Percentiles rank a stretch among this genome's conserved stretches.
These are phyloP conservation scores for Amoebophrya sp. DNA, from an alignment of 169 alveolate species.

Conservation along the genomic window DNA sequence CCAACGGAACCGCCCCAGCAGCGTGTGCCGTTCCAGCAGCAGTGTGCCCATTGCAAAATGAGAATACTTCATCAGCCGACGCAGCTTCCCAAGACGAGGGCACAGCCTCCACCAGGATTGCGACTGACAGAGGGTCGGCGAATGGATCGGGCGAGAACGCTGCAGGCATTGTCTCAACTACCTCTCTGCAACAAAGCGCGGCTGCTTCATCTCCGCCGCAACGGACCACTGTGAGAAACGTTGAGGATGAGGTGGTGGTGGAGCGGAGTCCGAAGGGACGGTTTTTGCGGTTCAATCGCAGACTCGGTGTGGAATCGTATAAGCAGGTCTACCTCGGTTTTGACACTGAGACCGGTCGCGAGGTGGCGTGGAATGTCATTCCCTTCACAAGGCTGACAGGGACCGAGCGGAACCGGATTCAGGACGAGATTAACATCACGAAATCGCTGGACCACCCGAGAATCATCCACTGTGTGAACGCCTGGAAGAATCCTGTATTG, in stretches of 20 bases:
- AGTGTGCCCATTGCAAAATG: too few species aligned
- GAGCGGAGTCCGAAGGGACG: slow-evolving; percentile 41
- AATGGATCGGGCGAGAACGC: too few species aligned
- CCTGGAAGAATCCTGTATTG: slow-evolving; percentile 75
- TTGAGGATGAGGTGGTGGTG: slow-evolving; percentile 37
- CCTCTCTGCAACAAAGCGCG: too few species aligned
- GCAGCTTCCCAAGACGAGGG: too few species aligned
- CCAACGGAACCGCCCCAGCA: too few species aligned
- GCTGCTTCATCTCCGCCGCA: too few species aligned
- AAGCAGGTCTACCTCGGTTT: slow-evolving; percentile 75
- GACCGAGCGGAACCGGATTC: slow-evolving; percentile 40
- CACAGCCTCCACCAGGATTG: too few species aligned
- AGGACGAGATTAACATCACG: slow-evolving; percentile 65
- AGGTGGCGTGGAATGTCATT: slow-evolving; percentile 85
- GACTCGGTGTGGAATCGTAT: slow-evolving; percentile 76
- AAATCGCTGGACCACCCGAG: slow-evolving; percentile 67
- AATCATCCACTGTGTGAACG: slow-evolving; percentile 69
- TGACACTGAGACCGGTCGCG: slow-evolving; percentile 76
- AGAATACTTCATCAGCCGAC: too few species aligned
- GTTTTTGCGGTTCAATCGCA: slow-evolving; percentile 63
- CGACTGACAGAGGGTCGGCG: too few species aligned
- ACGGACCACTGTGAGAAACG: too few species aligned
- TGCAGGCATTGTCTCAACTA: too few species aligned
- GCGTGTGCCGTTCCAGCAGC: too few species aligned
- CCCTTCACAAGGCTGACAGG: slow-evolving; percentile 42